Percentiles rank a stretch among this genome's conserved stretches.
Evolutionary conservation across 495 filamentous ascomycete species (phyloP).

Genomic region (Polyplosphaeria fusca): DNA sequence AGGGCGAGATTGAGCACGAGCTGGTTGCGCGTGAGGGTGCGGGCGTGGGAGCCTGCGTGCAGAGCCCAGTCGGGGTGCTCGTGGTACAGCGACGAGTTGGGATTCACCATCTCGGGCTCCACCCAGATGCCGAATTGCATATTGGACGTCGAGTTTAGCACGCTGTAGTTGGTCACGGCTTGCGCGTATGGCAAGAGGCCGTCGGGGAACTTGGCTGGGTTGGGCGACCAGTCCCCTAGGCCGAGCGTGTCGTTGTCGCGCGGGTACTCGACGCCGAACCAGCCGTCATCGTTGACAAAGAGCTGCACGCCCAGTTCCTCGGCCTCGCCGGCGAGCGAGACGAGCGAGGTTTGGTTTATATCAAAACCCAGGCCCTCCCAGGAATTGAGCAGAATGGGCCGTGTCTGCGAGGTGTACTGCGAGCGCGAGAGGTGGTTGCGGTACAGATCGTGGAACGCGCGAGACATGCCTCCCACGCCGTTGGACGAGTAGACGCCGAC

Average conservation of each 20-base stretch:
- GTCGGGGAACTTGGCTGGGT: constrained; percentile 52
- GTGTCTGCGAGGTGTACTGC: constrained; percentile 48
- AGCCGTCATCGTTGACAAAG: constrained; percentile 58
- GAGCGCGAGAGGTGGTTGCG: constrained; percentile 53
- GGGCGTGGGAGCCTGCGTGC: constrained; percentile 51
- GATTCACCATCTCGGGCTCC: constrained; percentile 60
- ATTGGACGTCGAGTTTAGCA: constrained; percentile 43
- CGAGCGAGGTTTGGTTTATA: constrained; percentile 49
- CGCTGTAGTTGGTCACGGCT: constrained; percentile 45
- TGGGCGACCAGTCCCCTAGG: constrained; percentile 55
- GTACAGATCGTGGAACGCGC: constrained; percentile 52
- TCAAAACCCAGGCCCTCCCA: constrained; percentile 56
- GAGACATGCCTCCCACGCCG: constrained; percentile 55
- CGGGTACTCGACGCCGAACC: constrained; percentile 56
- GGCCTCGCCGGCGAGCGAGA: constrained; percentile 48
- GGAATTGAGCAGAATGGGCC: constrained; percentile 54
- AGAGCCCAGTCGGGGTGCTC: constrained; percentile 56
- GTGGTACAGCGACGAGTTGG: constrained; percentile 51
- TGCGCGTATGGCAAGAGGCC: constrained; percentile 47
- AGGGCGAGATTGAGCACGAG: constrained; percentile 54
- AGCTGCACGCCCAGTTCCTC: constrained; percentile 51
- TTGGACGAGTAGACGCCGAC: constrained; percentile 52
- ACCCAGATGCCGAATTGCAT: constrained; percentile 57
- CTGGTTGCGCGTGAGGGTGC: constrained; percentile 50
- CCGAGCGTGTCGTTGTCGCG: constrained; percentile 49